Evolutionary conservation across 257 asterid species (phyloP), one percentile per base, ranked within the genome.

Genomic region (Solanum pimpinellifolium): DNA sequence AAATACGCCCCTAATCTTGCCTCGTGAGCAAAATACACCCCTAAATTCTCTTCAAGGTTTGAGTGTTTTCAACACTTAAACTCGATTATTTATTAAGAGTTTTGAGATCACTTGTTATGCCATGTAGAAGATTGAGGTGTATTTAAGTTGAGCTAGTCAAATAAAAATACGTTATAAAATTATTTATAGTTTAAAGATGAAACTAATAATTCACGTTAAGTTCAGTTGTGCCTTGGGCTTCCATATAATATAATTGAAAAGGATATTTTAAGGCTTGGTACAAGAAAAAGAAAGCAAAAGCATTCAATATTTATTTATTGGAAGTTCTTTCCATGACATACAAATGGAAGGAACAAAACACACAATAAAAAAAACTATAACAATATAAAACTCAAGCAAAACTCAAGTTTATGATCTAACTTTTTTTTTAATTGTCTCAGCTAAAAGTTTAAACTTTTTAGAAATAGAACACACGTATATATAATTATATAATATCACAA

Each of bases 251-350:
- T 59, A 56, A 59, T 60, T 60, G 31, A 60, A 10, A 21, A 10
- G 25, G 69, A 23, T 9, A 60, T 10, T 9, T 23, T 13, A 25
- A 65, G 73, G 15, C 14, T 25, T 65, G 9, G 9, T 25, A 65
- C 73, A 65, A 65, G 73, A 6, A 37, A 4, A 5, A 31, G 13
- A 52, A 46, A 92, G 2, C 70, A 37, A 42, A 87, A 89, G 87
- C 89, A 42, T 87, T 60, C 88, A 86, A 7, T 86, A 52, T 47
- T 47, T 91, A 27, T 65, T 68, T 68, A 90, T 70, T 70, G 25
- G 15, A 70, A 33, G 44, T 33, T 70, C 78, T 33, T 33, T 15
- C 78, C 44, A 27, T n/a, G 15, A 23, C 31, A 23, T 62, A 62
- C 31, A 31, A 70, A 16, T 39, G 11, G 52, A 37, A 74, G 21